Evolutionary conservation across 495 filamentous ascomycete species (phyloP).

Genomic region (Endocarpon pusillum): DNA sequence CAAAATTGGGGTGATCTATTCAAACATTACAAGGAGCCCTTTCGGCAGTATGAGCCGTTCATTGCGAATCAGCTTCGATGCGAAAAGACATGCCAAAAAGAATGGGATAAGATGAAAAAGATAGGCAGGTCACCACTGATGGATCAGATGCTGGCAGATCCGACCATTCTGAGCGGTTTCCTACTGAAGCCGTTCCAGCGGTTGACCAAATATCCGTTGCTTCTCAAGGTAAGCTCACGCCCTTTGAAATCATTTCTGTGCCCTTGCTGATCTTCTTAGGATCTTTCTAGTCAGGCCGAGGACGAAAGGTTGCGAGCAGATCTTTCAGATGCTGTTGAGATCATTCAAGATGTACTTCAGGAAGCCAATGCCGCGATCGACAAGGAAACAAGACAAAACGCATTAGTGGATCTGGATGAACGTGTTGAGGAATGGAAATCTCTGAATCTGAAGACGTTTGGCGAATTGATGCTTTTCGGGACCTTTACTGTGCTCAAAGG

Average conservation of each 20-base stretch:
- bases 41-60: conserved; percentile 86
- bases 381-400: conserved; percentile 62
- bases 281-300: conserved; percentile 67
- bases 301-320: conserved; percentile 51
- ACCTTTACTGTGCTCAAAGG: conserved; percentile 87
- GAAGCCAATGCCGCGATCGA: conserved; percentile 81
- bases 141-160: conserved; percentile 44
- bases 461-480: conserved; percentile 75
- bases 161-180: conserved; percentile 59
- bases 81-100: conserved; percentile 27
- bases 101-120: conserved; percentile 36
- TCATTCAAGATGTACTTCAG: conserved; percentile 58
- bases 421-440: conserved; percentile 98
- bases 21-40: conserved; percentile 57
- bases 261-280: conserved; percentile 28
- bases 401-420: conserved; percentile 58
- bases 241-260: neutral
- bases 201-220: conserved; percentile 80
- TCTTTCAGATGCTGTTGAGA: conserved; percentile 51
- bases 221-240: conserved; percentile 53
- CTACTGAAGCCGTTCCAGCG: conserved; percentile 93
- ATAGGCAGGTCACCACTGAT: conserved; percentile 38
- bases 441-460: conserved; percentile 76
- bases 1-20: conserved; percentile 92
- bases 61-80: conserved; percentile 71